These are phyloP conservation scores for Aspergillus ustus DNA, from an alignment of 2,329 filamentous ascomycete species.

Conservation along the genomic window DNA sequence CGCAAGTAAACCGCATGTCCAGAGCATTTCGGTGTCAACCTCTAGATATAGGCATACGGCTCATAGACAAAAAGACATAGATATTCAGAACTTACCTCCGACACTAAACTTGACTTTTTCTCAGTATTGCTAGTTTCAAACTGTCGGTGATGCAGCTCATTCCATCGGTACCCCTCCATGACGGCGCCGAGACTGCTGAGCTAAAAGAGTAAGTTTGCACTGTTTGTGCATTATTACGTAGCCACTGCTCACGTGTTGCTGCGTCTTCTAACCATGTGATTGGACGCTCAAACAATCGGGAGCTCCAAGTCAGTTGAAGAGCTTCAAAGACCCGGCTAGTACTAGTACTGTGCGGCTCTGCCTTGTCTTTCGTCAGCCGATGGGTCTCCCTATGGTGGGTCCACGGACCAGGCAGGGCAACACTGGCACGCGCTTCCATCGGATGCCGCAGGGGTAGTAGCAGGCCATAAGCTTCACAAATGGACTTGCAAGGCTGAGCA, in stretches of 20 bases:
- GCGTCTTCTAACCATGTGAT: not conserved
- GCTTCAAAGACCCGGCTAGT: not conserved
- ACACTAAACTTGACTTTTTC: not conserved
- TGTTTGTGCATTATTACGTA: constrained; percentile 28
- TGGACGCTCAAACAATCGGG: not conserved
- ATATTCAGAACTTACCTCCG: not conserved
- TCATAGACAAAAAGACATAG: not conserved
- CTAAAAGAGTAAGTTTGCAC: constrained; percentile 26
- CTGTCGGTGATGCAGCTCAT: constrained; percentile 5
- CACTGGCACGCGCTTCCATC: no score
- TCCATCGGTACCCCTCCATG: constrained; percentile 23
- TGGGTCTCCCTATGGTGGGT: not conserved
- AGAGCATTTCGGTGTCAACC: not conserved
- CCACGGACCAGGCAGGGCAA: not conserved
- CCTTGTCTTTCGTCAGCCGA: no score
- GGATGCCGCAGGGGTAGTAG: no score
- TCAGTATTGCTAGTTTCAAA: not conserved
- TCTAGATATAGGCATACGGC: not conserved
- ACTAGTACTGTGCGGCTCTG: not conserved
- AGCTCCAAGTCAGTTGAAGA: not conserved
- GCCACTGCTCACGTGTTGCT: constrained; percentile 10
- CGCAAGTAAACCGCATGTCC: not conserved
- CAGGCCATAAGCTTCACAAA: not conserved
- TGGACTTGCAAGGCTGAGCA: not conserved
- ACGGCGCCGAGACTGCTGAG: constrained; percentile 24